phyloP scores from a whole-genome alignment of 345 rosid genomes.

The Acer saccharum region DNA sequence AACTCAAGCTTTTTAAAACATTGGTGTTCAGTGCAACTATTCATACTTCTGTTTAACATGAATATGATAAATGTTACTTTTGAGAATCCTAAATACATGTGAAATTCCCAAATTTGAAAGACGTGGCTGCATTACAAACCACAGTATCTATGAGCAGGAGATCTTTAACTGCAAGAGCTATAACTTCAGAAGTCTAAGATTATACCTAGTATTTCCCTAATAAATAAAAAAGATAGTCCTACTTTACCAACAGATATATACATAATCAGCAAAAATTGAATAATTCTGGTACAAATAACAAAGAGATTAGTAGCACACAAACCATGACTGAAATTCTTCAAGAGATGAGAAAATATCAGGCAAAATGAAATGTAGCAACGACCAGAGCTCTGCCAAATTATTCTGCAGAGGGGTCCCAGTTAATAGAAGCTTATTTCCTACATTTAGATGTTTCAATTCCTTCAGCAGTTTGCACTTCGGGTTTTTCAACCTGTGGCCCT shows the following conservation, averaged over 20 bases:
- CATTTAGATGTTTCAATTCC: constrained; percentile 54
- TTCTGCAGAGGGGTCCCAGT: constrained; percentile 98
- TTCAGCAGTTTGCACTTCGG: constrained; percentile 74
- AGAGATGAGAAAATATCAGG: constrained; percentile 93
- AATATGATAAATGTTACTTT: neutral
- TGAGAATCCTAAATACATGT: neutral
- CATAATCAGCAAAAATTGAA: neutral
- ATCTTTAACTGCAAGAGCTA: neutral
- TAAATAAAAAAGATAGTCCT: neutral
- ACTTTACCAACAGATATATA: neutral
- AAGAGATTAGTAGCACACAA: constrained; percentile 8
- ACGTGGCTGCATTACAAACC: neutral
- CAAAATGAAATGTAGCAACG: constrained; percentile 88
- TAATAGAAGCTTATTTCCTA: constrained; percentile 82
- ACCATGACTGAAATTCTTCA: constrained; percentile 98
- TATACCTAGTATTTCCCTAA: neutral
- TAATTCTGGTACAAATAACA: neutral
- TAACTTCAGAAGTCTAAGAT: neutral
- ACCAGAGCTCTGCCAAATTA: constrained; percentile 96
- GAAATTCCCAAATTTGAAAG: neutral
- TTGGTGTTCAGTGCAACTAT: neutral
- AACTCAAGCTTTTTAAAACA: no score
- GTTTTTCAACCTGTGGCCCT: constrained; percentile 98
- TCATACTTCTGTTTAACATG: neutral
- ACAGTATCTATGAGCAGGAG: neutral